Percentiles rank a stretch among this genome's conserved stretches.
phyloP scores from a whole-genome alignment of 257 asterid species.

The Agastache rugosa region DNA sequence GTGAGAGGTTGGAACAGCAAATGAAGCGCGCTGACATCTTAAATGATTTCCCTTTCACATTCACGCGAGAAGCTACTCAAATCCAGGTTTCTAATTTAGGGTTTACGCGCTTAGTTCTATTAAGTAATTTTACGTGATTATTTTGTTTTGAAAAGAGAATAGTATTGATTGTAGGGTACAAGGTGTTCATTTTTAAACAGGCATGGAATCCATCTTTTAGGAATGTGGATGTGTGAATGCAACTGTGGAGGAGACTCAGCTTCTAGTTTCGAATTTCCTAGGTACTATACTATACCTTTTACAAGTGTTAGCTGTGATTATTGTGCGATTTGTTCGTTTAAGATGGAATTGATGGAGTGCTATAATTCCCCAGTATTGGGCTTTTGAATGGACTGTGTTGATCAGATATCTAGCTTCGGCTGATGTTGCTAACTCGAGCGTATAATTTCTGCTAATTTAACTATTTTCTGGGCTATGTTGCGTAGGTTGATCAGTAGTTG shows the following conservation, averaged over 20 bases:
- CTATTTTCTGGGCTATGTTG: slow-evolving; percentile 17
- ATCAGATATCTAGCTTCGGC: background rate
- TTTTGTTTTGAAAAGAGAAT: slow-evolving; percentile 23
- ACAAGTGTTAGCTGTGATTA: slow-evolving; percentile 4
- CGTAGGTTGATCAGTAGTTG: slow-evolving; percentile 58
- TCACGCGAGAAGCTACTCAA: slow-evolving; percentile 52
- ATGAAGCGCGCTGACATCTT: slow-evolving; percentile 57
- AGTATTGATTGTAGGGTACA: slow-evolving; percentile 41
- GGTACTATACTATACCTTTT: slow-evolving; percentile 41
- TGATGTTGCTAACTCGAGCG: background rate
- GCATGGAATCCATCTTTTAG: slow-evolving; percentile 63
- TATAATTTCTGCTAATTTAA: background rate
- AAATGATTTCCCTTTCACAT: slow-evolving; percentile 78
- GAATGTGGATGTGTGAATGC: slow-evolving; percentile 92
- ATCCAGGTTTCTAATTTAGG: slow-evolving; percentile 44
- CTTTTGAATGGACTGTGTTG: background rate
- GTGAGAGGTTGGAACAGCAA: slow-evolving; percentile 72
- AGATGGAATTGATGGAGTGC: background rate
- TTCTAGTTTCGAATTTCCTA: slow-evolving; percentile 39
- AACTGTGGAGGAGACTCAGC: slow-evolving; percentile 58
- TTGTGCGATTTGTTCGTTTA: background rate
- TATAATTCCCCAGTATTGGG: background rate
- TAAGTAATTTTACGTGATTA: slow-evolving; percentile 14
- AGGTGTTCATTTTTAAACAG: slow-evolving; percentile 65
- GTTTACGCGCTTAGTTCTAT: slow-evolving; percentile 16